Base-by-base conservation (phyloP, 1,284 basidiomycete genomes). In the Pseudomicrostroma phylloplanum region DNA sequence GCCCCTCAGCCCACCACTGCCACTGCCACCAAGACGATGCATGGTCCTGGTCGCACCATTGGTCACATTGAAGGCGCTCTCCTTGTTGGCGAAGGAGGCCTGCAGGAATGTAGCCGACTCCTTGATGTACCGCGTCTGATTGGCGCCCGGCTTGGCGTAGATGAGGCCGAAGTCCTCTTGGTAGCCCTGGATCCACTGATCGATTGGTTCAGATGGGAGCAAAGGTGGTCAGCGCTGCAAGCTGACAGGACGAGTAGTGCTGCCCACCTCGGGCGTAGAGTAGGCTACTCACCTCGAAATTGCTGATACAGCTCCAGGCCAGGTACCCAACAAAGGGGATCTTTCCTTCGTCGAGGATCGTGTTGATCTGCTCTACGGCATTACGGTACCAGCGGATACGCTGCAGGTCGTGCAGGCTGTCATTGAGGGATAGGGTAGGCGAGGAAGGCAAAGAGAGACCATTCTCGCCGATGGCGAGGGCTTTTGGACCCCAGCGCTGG, bases 371-470 rank as follows among this genome's bases (percentile, higher is more conserved):
- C n/a, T 19, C 25, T 6, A 64, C 17, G 21, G 62, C 26, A n/a
- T 26, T 23, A 25, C 61, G n/a, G 25, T 62, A 65, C 63, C 63
- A 65, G 36, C 56, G 41, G 46, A 65, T 46, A 43, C 63, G 42
- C 12, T 62, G 62, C 15, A 49, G n/a, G 53, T 65, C 63, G 53
- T 63, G 21, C 2, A 65, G 15, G 21, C 40, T 42, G 30, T 65
- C 21, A 7, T 26, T 13, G 2, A 65, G 55, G 15, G n/a, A 25
- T 15, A 64, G 41, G 6, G 55, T 41, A 2, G 21, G 15, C 12
- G 21, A 36, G 36, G 53, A 21, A 7, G 17, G 19, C 39, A 63
- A 21, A n/a, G 39, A 51, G 21, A 65, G 42, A 23, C 63, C 63
- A 54, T 43, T 65, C 42, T 65, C 63, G 48, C 63, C 61, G 21